phyloP scores from a whole-genome alignment of 2,329 filamentous ascomycete species.

The Chaetomiaceae sp. region DNA sequence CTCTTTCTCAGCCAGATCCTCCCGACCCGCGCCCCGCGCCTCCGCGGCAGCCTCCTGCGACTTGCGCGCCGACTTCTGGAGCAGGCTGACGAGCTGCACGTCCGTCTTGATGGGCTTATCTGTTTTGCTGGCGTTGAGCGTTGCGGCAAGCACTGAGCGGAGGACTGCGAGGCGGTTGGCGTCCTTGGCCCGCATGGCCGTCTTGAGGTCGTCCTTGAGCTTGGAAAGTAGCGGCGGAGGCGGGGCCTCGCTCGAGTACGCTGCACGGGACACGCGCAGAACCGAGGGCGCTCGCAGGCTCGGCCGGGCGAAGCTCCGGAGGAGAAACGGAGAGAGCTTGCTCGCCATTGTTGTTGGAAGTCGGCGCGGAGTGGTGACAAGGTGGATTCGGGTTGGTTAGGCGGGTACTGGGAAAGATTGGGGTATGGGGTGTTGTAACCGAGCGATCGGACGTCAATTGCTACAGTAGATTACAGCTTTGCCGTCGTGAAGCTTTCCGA shows the following conservation, averaged over 20 bases:
- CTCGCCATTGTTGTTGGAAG: slow-evolving; percentile 17
- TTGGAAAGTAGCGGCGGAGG: slow-evolving; percentile 47
- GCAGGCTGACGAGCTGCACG: slow-evolving; percentile 61
- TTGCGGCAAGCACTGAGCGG: slow-evolving; percentile 62
- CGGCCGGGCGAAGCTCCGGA: slow-evolving; percentile 17
- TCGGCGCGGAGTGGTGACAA: neutral
- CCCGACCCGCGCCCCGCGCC: slow-evolving; percentile 58
- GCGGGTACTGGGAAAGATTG: too few relatives aligned
- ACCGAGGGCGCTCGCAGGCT: slow-evolving; percentile 6
- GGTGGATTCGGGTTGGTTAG: neutral
- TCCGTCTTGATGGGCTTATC: slow-evolving; percentile 65
- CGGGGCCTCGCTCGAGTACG: slow-evolving; percentile 35
- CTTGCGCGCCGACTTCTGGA: slow-evolving; percentile 59
- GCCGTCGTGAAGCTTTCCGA: neutral
- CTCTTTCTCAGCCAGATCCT: slow-evolving; percentile 69
- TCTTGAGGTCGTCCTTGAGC: slow-evolving; percentile 59
- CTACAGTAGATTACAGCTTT: too few relatives aligned
- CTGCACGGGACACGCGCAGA: slow-evolving; percentile 5
- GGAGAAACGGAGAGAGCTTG: slow-evolving; percentile 13
- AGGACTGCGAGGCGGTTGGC: slow-evolving; percentile 62
- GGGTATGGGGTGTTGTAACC: neutral
- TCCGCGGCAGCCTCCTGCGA: slow-evolving; percentile 58
- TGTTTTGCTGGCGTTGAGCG: slow-evolving; percentile 73
- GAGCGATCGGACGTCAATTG: neutral
- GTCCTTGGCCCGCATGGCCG: slow-evolving; percentile 63